Conservation (phyloP, 306 rosid genomes). For the Styphnolobium japonicum region DNA sequence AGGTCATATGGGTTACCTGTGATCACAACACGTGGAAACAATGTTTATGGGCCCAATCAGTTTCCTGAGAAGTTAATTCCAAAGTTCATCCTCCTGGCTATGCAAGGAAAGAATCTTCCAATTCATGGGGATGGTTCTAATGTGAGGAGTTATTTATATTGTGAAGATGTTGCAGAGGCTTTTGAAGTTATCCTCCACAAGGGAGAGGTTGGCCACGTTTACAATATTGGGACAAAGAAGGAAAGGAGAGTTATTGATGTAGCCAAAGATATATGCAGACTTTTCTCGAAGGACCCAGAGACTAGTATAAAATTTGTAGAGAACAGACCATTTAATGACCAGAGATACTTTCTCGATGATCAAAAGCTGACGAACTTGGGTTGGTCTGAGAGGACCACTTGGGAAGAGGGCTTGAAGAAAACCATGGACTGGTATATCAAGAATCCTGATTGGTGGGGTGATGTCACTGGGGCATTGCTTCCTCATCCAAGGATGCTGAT, state of each 20-base stretch:
- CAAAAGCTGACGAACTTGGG: slow-evolving; percentile 72
- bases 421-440: slow-evolving; percentile 76
- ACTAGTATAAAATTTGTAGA: slow-evolving; percentile 48
- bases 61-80: slow-evolving; percentile 66
- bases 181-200: slow-evolving; percentile 62
- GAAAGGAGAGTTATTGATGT: slow-evolving; percentile 66
- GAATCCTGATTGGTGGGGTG: slow-evolving; percentile 92
- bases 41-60: slow-evolving; percentile 66
- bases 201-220: slow-evolving; percentile 66
- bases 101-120: slow-evolving; percentile 63
- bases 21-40: slow-evolving; percentile 65
- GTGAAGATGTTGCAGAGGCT: slow-evolving; percentile 74
- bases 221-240: slow-evolving; percentile 59
- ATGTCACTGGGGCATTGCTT: slow-evolving; percentile 78
- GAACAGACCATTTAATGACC: slow-evolving; percentile 63
- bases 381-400: slow-evolving; percentile 73
- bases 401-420: slow-evolving; percentile 87
- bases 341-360: slow-evolving; percentile 61
- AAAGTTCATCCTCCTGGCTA: slow-evolving; percentile 58
- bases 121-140: slow-evolving; percentile 70
- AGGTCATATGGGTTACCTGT: slow-evolving; percentile 62
- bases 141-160: slow-evolving; percentile 60
- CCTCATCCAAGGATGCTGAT: slow-evolving; percentile 92
- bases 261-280: slow-evolving; percentile 53
- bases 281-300: slow-evolving; percentile 41